Evolutionary conservation across 306 rosid species (phyloP).

Genomic region (Arachis hypogaea): DNA sequence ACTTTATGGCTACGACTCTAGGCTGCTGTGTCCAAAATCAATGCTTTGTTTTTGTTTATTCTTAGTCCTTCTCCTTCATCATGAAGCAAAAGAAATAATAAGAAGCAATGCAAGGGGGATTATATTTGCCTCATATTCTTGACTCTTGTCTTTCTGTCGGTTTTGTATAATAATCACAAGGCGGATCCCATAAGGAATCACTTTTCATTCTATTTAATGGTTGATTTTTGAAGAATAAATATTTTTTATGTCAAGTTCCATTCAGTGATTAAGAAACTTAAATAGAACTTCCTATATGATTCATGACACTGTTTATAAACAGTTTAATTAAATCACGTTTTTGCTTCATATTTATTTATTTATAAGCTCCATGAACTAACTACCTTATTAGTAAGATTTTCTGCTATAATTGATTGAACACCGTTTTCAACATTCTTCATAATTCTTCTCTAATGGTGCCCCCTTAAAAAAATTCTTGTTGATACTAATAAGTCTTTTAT

Average conservation of each 20-base stretch:
- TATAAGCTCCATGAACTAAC: background rate
- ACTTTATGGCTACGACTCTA: slow-evolving; percentile 3
- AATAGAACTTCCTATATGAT: background rate
- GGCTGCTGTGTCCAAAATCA: background rate
- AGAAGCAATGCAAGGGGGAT: background rate
- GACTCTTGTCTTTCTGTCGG: background rate
- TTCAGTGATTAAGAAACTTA: background rate
- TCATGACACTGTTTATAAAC: background rate
- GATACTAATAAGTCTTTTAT: no score
- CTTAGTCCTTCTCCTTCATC: background rate
- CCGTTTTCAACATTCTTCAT: no score
- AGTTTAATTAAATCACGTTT: background rate
- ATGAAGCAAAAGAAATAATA: background rate
- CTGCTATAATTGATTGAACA: no score
- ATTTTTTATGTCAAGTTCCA: no score
- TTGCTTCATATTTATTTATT: no score
- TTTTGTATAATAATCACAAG: no score
- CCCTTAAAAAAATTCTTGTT: no score
- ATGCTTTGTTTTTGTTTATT: background rate
- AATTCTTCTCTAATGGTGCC: no score
- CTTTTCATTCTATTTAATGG: no score
- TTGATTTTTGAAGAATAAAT: no score
- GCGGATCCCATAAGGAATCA: no score
- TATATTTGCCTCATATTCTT: background rate
- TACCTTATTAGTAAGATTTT: background rate